Evolutionary conservation across 2,329 filamentous ascomycete genomes (phyloP), one percentile per base, ranked within the genome.

Genomic region (Colletotrichum costaricense): DNA sequence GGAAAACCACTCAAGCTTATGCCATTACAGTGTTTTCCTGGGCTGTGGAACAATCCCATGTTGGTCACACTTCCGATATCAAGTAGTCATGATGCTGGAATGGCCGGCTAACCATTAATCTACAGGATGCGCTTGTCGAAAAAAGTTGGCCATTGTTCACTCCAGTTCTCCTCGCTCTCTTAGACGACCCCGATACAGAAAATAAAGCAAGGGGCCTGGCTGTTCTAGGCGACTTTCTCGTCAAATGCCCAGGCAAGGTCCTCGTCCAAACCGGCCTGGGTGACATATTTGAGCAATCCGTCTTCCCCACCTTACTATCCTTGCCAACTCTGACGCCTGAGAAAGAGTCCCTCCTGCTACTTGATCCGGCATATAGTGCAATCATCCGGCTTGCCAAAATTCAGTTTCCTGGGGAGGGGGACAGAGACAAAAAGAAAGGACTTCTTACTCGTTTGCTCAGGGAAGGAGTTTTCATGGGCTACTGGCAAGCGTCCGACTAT

Each of bases 241-340:
- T 80, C 12, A 87, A 84, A 63, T 89, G 90, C 56, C 87, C 90
- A 0, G 75, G 83, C 1, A 78, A 81, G 5, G 85, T 92, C 2
- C 86, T 95, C 57, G 81, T 81, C 14, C 86, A 86, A 58, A 93
- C 91, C 0, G 93, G 93, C 1, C 88, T 96, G 8, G 88, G 88
- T 26, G 83, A 87, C 16, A 88, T 96, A 30, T 93, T 96, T 74
- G 88, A 92, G 77, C 89, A 94, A 24, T 89, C 92, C 3, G 82
- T 94, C 2, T 88, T 92, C 75, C 93, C 94, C 0, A 91, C 92
- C 46, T 87, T 98, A n/a, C 87, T 93, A 8, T 94, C 91, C 77
- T 86, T 98, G 6, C 95, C 96, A 0, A 90, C 88, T 14, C 84
- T 97, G 55, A 98, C 94, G 0, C 91, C 93, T 0, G 93, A 94